Evolutionary conservation across 192 early-diverging fungal genomes (phyloP).

Genomic region (Entomortierella lignicola): DNA sequence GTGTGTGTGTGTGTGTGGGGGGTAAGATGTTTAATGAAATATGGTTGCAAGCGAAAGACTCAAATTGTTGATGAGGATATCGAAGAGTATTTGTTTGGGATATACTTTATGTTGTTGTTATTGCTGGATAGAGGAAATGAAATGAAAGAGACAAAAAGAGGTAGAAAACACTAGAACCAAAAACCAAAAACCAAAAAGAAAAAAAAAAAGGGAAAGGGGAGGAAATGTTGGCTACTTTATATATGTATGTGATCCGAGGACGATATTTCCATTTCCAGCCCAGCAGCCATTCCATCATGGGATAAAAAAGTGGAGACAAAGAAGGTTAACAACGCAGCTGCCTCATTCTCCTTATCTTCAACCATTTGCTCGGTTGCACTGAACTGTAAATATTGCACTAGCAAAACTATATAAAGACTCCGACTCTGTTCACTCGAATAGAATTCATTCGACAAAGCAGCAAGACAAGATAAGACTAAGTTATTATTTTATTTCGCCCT

Average conservation of each 20-base stretch:
- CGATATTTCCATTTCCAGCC: constrained; percentile 15
- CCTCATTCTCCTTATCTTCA: constrained; percentile 4
- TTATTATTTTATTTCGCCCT: background rate
- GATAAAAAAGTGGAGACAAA: constrained; percentile 53
- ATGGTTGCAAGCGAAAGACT: background rate
- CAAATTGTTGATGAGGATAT: background rate
- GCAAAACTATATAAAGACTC: constrained; percentile 1
- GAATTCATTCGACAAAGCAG: constrained; percentile 15
- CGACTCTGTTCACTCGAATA: too few relatives aligned
- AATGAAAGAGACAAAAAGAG: constrained; percentile 19
- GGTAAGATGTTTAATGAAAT: too few relatives aligned
- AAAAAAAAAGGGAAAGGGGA: constrained; percentile 7
- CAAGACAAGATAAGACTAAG: constrained; percentile 2
- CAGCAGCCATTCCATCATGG: constrained; percentile 8
- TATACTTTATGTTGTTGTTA: background rate
- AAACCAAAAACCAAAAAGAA: constrained; percentile 12
- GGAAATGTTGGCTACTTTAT: background rate
- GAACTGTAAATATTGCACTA: background rate
- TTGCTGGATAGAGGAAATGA: constrained; percentile 12
- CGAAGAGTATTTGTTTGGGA: constrained; percentile 1
- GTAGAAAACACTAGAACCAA: constrained; percentile 14
- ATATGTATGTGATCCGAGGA: background rate
- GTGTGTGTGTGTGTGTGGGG: too few relatives aligned
- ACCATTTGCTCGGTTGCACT: background rate
- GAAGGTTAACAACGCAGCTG: constrained; percentile 25